Conservation (phyloP, 2,329 filamentous ascomycete genomes). For the Xylaria sp. region DNA sequence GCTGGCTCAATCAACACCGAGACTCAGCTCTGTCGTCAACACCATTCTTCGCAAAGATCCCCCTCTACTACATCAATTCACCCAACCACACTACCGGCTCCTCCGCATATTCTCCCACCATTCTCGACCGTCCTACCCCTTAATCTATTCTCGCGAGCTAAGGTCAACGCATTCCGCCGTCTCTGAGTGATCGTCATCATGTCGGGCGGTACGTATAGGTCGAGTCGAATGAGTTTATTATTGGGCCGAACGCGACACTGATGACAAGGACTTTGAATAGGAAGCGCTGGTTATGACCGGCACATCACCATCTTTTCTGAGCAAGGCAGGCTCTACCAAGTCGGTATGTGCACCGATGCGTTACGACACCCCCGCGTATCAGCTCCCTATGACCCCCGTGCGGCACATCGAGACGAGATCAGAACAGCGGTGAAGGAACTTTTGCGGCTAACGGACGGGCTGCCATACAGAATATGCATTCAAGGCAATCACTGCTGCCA, state of each 20-base stretch:
- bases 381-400: conserved; percentile 32
- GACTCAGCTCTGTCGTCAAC: conserved; percentile 34
- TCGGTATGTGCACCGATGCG: conserved; percentile 74
- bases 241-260: conserved; percentile 43
- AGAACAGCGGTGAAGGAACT: conserved; percentile 33
- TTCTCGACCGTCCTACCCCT: not conserved
- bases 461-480: conserved; percentile 91
- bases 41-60: conserved; percentile 17
- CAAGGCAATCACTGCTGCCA: conserved; percentile 99
- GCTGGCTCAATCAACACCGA: conserved; percentile 16
- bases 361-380: conserved; percentile 24
- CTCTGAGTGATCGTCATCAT: conserved; percentile 54
- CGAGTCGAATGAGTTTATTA: conserved; percentile 23
- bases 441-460: conserved; percentile 42
- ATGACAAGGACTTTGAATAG: conserved; percentile 56
- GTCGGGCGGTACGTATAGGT: conserved; percentile 57
- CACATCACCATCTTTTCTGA: conserved; percentile 99
- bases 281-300: conserved; percentile 92
- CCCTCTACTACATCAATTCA: conserved; percentile 19
- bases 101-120: not conserved
- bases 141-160: conserved; percentile 22
- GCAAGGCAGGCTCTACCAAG: conserved; percentile 98
- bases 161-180: conserved; percentile 23
- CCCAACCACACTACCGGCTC: conserved; percentile 3
- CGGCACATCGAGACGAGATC: conserved; percentile 15